A percentile compares a stretch with the other conserved stretches of the same genome.
Evolutionary conservation across 305 asterid genomes (phyloP).

Genomic region (Solanum aculeatissimum): DNA sequence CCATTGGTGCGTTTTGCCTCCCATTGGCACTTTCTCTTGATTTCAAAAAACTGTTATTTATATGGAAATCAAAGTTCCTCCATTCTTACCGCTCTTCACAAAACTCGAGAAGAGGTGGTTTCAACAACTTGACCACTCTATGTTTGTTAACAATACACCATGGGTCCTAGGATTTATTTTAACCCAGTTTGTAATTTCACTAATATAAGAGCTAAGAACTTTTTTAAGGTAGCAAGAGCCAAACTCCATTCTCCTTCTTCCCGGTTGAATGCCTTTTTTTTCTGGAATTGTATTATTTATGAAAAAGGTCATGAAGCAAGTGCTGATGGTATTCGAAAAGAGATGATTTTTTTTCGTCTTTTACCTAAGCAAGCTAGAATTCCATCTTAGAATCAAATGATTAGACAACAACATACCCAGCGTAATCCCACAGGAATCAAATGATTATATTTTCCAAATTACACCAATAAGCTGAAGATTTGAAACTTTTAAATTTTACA

Average conservation of each 20-base stretch:
- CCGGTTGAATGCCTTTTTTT: not conserved
- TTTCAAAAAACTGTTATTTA: not conserved
- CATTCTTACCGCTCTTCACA: not conserved
- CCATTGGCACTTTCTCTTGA: not conserved
- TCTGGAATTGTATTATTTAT: not conserved
- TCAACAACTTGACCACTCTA: not conserved
- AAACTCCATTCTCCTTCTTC: not conserved
- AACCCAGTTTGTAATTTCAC: not conserved
- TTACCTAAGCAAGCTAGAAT: not conserved
- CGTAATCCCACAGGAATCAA: not conserved
- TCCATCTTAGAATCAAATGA: not conserved
- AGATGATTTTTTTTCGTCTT: not conserved
- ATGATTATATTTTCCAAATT: not conserved
- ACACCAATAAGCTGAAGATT: not conserved
- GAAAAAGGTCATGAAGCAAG: not conserved
- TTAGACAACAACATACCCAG: not conserved
- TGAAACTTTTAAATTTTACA: not conserved
- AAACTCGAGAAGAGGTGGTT: not conserved
- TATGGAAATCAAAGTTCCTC: not conserved
- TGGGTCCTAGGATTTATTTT: not conserved
- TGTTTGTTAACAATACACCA: not conserved
- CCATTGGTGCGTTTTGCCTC: not conserved
- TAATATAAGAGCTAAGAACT: not conserved
- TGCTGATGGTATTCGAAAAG: not conserved
- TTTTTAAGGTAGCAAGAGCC: not conserved